A percentile compares a stretch with the other conserved stretches of the same genome.
These are phyloP conservation scores for Barnettozyma populi DNA, from an alignment of 805 yeast genomes.

Conservation along the genomic window DNA sequence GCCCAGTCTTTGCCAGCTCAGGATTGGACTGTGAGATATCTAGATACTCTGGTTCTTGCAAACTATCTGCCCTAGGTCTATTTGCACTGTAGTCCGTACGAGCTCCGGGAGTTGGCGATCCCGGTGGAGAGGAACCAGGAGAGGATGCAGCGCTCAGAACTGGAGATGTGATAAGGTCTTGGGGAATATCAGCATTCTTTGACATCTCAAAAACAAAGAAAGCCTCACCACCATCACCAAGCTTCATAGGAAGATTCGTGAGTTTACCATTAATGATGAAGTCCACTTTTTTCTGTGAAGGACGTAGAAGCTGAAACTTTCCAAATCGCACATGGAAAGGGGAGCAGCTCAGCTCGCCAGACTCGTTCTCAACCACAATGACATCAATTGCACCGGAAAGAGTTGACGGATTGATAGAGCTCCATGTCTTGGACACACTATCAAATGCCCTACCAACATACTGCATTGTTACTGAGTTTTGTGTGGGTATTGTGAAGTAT, in stretches of 20 bases:
- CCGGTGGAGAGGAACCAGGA: conserved; percentile 19
- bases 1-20: conserved; percentile 5
- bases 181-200: conserved; percentile 55
- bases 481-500: too few relatives aligned
- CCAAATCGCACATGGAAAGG: conserved; percentile 98
- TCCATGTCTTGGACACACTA: conserved; percentile 95
- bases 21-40: conserved; percentile 33
- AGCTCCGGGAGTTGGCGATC: conserved; percentile 16
- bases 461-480: conserved; percentile 52
- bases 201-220: conserved; percentile 91
- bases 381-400: conserved; percentile 96
- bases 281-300: conserved; percentile 91
- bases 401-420: conserved; percentile 93
- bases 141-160: conserved; percentile 24
- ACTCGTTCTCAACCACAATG: conserved; percentile 85
- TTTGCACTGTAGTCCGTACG: neutral
- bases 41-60: conserved; percentile 45
- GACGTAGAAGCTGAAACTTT: conserved; percentile 84
- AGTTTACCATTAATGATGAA: conserved; percentile 77
- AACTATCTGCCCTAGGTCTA: conserved; percentile 5
- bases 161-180: conserved; percentile 48
- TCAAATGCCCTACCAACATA: conserved; percentile 95
- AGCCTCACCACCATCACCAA: conserved; percentile 98
- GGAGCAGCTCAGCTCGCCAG: conserved; percentile 74
- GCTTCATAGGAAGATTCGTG: conserved; percentile 87